phyloP scores from a whole-genome alignment of 163 green algal species.

The Volvox carteri region DNA sequence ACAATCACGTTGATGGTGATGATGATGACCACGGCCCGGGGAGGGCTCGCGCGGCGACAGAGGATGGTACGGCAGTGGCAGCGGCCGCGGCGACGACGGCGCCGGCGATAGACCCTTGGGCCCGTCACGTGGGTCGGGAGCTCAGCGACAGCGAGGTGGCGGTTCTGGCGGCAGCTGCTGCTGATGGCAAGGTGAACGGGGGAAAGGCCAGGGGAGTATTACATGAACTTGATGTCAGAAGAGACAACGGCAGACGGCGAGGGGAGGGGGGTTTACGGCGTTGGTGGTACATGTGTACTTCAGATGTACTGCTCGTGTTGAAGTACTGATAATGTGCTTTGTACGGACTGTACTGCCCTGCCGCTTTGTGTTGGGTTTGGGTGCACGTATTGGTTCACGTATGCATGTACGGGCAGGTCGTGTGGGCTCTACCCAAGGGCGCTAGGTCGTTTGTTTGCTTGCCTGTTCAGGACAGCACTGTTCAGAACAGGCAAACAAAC shows the following conservation, averaged over 20 bases:
- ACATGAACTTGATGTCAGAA: neutral
- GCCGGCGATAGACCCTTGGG: constrained; percentile 54
- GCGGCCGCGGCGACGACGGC: neutral
- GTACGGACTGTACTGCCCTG: too few species aligned
- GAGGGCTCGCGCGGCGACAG: neutral
- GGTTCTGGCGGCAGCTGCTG: neutral
- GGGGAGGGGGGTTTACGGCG: neutral
- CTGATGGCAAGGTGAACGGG: constrained; percentile 45
- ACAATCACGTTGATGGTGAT: too few species aligned
- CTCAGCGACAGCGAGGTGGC: constrained; percentile 57
- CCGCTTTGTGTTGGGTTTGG: too few species aligned
- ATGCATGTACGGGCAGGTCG: too few species aligned
- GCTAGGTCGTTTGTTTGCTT: too few species aligned
- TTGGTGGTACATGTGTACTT: too few species aligned
- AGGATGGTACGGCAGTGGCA: neutral
- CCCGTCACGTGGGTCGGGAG: constrained; percentile 57
- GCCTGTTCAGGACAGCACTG: too few species aligned
- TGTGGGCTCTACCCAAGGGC: too few species aligned
- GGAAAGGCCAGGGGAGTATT: neutral
- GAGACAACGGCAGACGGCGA: neutral
- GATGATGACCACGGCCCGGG: neutral
- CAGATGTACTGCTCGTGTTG: too few species aligned
- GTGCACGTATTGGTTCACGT: too few species aligned
- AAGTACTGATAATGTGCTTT: too few species aligned
- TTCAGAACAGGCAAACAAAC: too few species aligned